These are phyloP conservation scores for Cercospora citrullina DNA, from an alignment of 2,329 filamentous ascomycete genomes.

Conservation along the genomic window DNA sequence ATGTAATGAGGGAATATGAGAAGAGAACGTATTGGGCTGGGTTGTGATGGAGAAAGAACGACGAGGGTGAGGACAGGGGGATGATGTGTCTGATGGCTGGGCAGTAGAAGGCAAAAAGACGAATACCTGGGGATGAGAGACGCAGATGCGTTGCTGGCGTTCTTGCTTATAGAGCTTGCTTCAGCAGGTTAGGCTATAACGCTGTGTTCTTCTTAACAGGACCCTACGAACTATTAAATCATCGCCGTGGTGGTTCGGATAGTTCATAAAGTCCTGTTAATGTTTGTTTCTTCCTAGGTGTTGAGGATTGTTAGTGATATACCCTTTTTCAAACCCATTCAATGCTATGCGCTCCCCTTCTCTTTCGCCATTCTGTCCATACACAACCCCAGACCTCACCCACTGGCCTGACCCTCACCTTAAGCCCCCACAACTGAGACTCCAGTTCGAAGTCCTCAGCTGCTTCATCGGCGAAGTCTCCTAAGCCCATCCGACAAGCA, in stretches of 20 bases:
- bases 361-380: background rate
- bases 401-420: background rate
- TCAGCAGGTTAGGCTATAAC: background rate
- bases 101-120: background rate
- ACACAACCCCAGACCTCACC: background rate
- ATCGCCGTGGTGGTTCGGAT: background rate
- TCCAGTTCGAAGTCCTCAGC: background rate
- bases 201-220: background rate
- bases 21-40: background rate
- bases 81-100: background rate
- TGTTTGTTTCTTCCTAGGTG: background rate
- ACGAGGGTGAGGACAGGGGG: background rate
- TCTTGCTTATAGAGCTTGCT: background rate
- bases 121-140: background rate
- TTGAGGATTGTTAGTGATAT: background rate
- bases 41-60: background rate
- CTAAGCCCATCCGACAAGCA: slow-evolving; percentile 18
- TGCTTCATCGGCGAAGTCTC: background rate
- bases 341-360: background rate
- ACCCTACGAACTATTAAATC: background rate
- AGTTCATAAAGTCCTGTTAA: background rate
- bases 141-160: background rate
- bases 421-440: background rate
- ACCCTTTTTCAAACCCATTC: background rate
- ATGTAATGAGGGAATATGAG: background rate